phyloP scores from a whole-genome alignment of 1,284 basidiomycete genomes.

The Phylloporus sp. region DNA sequence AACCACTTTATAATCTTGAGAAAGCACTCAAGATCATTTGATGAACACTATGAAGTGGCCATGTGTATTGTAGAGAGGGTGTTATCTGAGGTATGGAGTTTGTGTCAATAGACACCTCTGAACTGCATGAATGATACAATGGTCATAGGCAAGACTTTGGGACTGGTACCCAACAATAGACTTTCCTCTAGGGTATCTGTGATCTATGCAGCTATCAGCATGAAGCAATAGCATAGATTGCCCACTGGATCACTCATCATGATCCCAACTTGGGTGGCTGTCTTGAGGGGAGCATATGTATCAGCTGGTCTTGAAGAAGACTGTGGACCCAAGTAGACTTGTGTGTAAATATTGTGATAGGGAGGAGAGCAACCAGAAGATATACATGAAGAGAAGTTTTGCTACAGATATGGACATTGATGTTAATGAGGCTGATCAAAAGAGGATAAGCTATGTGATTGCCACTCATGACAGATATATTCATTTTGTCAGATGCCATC shows the following conservation, averaged over 20 bases:
- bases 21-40: neutral
- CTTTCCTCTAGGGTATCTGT: constrained; percentile 14
- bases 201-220: constrained; percentile 11
- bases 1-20: neutral
- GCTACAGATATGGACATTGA: constrained; percentile 35
- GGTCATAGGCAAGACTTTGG: constrained; percentile 10
- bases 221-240: constrained; percentile 15
- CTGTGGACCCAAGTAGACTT: constrained; percentile 3
- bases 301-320: constrained; percentile 23
- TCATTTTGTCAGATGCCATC: neutral
- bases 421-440: constrained; percentile 41
- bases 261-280: constrained; percentile 33
- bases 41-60: neutral
- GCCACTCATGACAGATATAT: constrained; percentile 29
- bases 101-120: constrained; percentile 3
- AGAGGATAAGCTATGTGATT: constrained; percentile 41
- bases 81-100: neutral
- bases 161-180: constrained; percentile 1
- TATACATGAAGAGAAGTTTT: constrained; percentile 41
- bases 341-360: constrained; percentile 37
- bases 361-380: too few species aligned
- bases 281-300: constrained; percentile 44
- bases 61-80: neutral
- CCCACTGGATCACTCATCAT: constrained; percentile 42
- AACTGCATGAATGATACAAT: constrained; percentile 12